phyloP scores from a whole-genome alignment of 176 grass and related monocot genomes.

The Avena insularis region DNA sequence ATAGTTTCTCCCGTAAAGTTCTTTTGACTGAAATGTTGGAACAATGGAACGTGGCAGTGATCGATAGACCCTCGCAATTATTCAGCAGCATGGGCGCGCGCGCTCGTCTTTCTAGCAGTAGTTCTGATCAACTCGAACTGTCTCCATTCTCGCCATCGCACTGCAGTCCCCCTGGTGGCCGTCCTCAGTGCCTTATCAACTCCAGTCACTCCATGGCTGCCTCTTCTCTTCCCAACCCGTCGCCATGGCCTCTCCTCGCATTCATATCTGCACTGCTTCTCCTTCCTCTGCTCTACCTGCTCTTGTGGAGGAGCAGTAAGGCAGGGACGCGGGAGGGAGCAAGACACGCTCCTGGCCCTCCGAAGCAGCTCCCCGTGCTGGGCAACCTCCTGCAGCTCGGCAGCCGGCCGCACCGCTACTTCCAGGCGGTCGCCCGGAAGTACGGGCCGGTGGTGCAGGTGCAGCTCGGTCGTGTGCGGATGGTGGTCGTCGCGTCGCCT shows the following conservation, averaged over 20 bases:
- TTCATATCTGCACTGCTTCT: background rate
- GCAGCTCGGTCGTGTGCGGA: conserved; percentile 37
- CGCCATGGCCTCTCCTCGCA: background rate
- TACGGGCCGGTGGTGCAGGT: conserved; percentile 46
- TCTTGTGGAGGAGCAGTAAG: background rate
- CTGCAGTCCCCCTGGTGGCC: background rate
- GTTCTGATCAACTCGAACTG: background rate
- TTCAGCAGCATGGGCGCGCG: background rate
- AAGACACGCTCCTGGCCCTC: background rate
- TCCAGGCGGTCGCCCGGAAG: background rate
- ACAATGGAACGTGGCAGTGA: background rate
- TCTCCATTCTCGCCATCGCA: background rate
- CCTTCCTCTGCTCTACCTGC: conserved; percentile 2
- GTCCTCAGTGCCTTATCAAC: background rate
- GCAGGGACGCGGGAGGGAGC: too few relatives aligned
- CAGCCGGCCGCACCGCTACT: conserved; percentile 48
- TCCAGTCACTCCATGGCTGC: background rate
- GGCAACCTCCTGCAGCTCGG: conserved; percentile 54
- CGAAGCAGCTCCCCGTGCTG: conserved; percentile 41
- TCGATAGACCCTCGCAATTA: background rate
- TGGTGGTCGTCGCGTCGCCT: conserved; percentile 36
- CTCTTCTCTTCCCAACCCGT: background rate
- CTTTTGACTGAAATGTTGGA: background rate
- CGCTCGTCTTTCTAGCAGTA: background rate
- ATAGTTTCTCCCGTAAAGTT: too few relatives aligned